A percentile compares a stretch with the other conserved stretches of the same genome.
Evolutionary conservation across 768 basidiomycete species (phyloP).

Genomic region (Leccinellum albellum): DNA sequence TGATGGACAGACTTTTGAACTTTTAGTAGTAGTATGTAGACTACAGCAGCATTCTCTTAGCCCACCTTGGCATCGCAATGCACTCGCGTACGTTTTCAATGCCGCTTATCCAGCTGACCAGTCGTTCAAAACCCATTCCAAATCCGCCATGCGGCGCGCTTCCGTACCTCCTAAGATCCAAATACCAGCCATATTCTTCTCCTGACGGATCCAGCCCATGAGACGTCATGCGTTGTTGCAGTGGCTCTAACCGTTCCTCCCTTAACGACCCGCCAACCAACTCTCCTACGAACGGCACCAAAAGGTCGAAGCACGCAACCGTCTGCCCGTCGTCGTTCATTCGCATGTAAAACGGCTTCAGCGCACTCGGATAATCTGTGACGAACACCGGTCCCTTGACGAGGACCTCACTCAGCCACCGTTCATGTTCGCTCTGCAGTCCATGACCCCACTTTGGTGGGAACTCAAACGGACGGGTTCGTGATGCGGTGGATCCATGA

Average conservation of each 20-base stretch:
- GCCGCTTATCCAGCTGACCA: conserved; percentile 84
- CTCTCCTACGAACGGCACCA: conserved; percentile 87
- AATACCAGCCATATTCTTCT: conserved; percentile 63
- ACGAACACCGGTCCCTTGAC: conserved; percentile 82
- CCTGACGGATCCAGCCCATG: conserved; percentile 42
- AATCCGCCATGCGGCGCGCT: conserved; percentile 93
- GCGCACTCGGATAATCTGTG: conserved; percentile 73
- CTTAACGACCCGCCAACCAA: conserved; percentile 89
- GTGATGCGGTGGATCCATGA: conserved; percentile 23
- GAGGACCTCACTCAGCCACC: conserved; percentile 74
- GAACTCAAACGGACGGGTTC: conserved; percentile 44
- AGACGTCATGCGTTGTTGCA: conserved; percentile 48
- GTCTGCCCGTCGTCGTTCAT: conserved; percentile 53
- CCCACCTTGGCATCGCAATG: conserved; percentile 88
- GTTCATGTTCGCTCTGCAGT: conserved; percentile 89
- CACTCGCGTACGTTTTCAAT: conserved; percentile 91
- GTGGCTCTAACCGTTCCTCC: conserved; percentile 61
- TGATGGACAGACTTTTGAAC: not conserved
- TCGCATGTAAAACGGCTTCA: conserved; percentile 99
- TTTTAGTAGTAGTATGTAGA: not conserved
- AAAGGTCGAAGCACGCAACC: conserved; percentile 93
- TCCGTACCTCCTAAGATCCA: conserved; percentile 79
- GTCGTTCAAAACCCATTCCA: conserved; percentile 92
- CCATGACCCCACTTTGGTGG: conserved; percentile 62
- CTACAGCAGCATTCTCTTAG: conserved; percentile 69